Base-by-base conservation (phyloP, 139 green algal genomes). In the Micractinium conductrix region DNA sequence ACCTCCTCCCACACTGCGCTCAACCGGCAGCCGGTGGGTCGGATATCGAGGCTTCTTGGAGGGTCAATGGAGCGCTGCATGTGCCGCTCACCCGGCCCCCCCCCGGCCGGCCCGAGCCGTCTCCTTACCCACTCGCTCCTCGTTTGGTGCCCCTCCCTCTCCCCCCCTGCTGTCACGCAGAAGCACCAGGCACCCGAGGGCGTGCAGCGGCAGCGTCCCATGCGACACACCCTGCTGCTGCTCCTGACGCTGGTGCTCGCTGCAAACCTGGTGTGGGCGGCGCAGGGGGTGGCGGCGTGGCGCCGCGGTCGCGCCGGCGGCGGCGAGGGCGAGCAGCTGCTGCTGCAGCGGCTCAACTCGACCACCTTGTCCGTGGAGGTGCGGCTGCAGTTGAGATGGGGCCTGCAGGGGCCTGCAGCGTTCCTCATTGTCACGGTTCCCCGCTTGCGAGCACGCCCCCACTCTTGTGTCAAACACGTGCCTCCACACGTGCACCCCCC, bases 281-380 rank as follows among this genome's bases (percentile, higher is more conserved):
- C 33, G 4, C 58, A 71, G 42, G 76, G 42, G 10, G 35, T 82
- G 76, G 55, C 76, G 28, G 55, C 58, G 22, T 82, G 76, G 76
- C 55, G 76, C 4, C 55, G 55, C 40, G 76, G 76, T n/a, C 44
- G 44, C 43, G 10, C 14, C 28, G 35, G 2, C 37, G 16, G 9
- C 14, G 55, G 26, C 24, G 37, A 40, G 14, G 8, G 45, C n/a
- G 19, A 73, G 55, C 76, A 55, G 28, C 58, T 82, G 26, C 62
- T 82, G 58, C 42, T 82, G 37, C 53, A 81, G 74, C 74, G 50
- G 19, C 76, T 82, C 14, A 73, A 73, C 58, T 19, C n/a, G 10
- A 82, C 76, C 26, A 53, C 40, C 4, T 58, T 82, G 55, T 71
- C 76, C 0, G 55, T 82, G 4, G 55, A 79, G 73, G 73, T 63